Percentiles rank a stretch among this genome's conserved stretches.
Evolutionary conservation across 129 eudicot species (phyloP).

Genomic region (Centaurea solstitialis): DNA sequence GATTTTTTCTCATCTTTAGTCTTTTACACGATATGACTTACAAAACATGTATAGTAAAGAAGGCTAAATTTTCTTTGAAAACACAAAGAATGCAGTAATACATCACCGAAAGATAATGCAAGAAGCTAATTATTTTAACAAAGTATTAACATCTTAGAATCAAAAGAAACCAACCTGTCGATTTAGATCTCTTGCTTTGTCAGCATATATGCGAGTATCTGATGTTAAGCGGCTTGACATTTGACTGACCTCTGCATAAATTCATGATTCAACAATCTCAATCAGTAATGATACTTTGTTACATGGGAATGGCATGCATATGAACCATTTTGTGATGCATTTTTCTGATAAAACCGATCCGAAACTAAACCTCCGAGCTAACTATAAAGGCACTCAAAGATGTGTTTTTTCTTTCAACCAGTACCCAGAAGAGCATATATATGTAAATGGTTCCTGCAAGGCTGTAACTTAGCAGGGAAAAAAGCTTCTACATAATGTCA

Average conservation of each 20-base stretch:
- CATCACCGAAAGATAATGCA: not conserved
- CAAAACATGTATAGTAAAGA: not conserved
- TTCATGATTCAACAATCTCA: conserved; percentile 16
- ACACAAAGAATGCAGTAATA: not conserved
- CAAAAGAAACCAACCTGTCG: conserved; percentile 73
- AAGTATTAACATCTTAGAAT: not conserved
- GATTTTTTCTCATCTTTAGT: no score
- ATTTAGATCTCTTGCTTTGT: conserved; percentile 89
- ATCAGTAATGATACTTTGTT: not conserved
- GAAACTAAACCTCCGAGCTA: not conserved
- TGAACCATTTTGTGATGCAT: not conserved
- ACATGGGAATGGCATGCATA: not conserved
- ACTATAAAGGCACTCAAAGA: no score
- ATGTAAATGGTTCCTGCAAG: not conserved
- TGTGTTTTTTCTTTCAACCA: no score
- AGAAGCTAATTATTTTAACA: not conserved
- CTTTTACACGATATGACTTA: not conserved
- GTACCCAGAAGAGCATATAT: no score
- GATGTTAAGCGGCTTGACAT: conserved; percentile 99
- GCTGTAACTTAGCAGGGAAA: not conserved
- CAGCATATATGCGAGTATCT: conserved; percentile 96
- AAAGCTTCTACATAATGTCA: not conserved
- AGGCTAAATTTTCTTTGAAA: not conserved
- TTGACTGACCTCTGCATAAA: conserved; percentile 95
- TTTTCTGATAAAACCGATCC: not conserved